Evolutionary conservation across 768 basidiomycete species (phyloP), one percentile per base, ranked within the genome.

Genomic region (Tephrocybe sp.): DNA sequence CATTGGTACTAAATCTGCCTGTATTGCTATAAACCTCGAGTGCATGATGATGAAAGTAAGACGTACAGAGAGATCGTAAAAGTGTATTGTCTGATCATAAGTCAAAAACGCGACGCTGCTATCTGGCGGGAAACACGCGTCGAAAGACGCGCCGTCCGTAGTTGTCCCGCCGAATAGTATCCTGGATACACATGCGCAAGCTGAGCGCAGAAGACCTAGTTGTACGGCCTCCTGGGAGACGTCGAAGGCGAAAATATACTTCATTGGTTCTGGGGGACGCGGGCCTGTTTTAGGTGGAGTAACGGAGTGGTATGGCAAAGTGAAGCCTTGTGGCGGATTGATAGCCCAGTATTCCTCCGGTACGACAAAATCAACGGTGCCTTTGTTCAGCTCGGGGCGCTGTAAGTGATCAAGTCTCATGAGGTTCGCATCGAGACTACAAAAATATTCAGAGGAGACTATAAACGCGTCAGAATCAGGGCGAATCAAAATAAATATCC

Each of bases 291-390:
- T 69, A 38, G 71, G 74, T 2, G 83, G 77, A 19, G 78, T 73
- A 2, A 75, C 56, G 11, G 81, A 75, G 47, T 76, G 73, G 60
- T 82, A 85, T 1, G 84, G 74, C 19, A 78, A 71, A 8, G 71
- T 65, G 46, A 86, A 61, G 53, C 76, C 72, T 23, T 75, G 71
- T 14, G 82, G 73, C 11, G 88, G 84, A 40, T 85, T 79, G 32
- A 79, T 73, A 2, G 93, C 89, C 90, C 92, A 94, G 62, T 99
- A 99, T 40, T 85, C 82, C 54, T 84, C 72, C 0, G 86, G 77
- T 9, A 95, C 95, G 4, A 76, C 73, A 57, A 97, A 95, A 66
- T 98, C 97, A 44, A 97, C 79, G 0, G 94, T 98, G 2, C 97
- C 97, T 65, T 85, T 85, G 58, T 82, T 85, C 22, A 99, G 72